Evolutionary conservation across 371 early-diverging fungal genomes (phyloP).

Genomic region (Smittium culicis): DNA sequence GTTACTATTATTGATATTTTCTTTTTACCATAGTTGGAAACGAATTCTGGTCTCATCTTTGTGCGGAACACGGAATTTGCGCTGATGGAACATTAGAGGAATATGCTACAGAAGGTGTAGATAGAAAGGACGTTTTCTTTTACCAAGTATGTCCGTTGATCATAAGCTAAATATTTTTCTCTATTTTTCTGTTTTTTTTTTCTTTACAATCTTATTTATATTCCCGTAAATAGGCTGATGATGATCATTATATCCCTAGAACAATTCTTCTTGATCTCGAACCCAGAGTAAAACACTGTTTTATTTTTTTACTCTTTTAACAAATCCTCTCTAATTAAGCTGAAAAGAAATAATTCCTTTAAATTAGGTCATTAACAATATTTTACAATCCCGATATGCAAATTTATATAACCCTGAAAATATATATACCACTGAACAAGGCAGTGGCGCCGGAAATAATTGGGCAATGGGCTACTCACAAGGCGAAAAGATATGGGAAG

Average conservation of each 20-base stretch:
- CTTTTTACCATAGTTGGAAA: conserved; percentile 51
- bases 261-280: conserved; percentile 83
- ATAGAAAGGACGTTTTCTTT: conserved; percentile 98
- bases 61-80: conserved; percentile 80
- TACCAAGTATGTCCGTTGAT: conserved; percentile 48
- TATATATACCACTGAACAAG: conserved; percentile 72
- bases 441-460: conserved; percentile 93
- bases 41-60: conserved; percentile 85
- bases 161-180: not conserved
- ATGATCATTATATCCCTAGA: conserved; percentile 88
- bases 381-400: conserved; percentile 51
- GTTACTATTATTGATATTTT: no score
- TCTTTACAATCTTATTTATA: conserved; percentile 28
- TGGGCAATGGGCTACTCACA: conserved; percentile 82
- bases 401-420: conserved; percentile 86
- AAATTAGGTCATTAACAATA: conserved; percentile 27
- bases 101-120: conserved; percentile 70
- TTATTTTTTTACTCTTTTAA: no score
- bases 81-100: conserved; percentile 70
- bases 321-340: no score
- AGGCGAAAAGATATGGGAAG: conserved; percentile 65
- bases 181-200: not conserved
- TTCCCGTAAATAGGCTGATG: conserved; percentile 47
- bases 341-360: no score
- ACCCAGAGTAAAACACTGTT: conserved; percentile 51